Conservation (phyloP, 176 grass and related monocot genomes). For the Oryza nivara region DNA sequence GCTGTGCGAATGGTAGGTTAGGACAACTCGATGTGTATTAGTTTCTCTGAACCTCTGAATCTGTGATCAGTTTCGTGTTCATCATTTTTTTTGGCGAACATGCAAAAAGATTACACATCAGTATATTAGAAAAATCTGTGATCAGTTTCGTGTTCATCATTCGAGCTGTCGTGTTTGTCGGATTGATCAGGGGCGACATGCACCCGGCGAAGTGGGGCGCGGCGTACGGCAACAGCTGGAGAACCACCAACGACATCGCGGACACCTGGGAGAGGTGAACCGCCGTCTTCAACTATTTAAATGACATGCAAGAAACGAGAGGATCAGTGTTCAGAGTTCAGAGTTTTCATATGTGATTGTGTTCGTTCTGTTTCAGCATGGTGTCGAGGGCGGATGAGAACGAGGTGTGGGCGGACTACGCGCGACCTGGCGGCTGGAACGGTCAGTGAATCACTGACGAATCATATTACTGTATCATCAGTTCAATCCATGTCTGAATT, state of each 20-base stretch:
- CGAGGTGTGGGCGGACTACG: slow-evolving; percentile 88
- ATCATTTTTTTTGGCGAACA: no score
- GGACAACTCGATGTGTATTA: neutral
- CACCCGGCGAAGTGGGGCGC: slow-evolving; percentile 82
- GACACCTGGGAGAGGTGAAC: slow-evolving; percentile 79
- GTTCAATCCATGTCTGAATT: neutral
- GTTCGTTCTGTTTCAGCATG: slow-evolving; percentile 53
- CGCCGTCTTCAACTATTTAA: no score
- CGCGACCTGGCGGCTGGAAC: slow-evolving; percentile 88
- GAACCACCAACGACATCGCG: slow-evolving; percentile 80
- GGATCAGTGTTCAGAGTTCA: neutral
- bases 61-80: neutral
- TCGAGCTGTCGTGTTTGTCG: neutral
- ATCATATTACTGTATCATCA: neutral
- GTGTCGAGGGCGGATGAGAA: slow-evolving; percentile 78
- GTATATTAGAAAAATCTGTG: neutral
- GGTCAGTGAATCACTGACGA: slow-evolving; percentile 36
- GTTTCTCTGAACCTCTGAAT: neutral
- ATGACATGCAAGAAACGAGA: no score
- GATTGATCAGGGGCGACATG: slow-evolving; percentile 80
- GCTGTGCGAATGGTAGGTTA: slow-evolving; percentile 79
- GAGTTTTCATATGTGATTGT: neutral
- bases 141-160: neutral
- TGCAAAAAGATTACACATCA: no score
- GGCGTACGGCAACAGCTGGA: slow-evolving; percentile 85